These are phyloP conservation scores for Pichia sp. DNA, from an alignment of 1,139 yeast genomes.

Conservation along the genomic window DNA sequence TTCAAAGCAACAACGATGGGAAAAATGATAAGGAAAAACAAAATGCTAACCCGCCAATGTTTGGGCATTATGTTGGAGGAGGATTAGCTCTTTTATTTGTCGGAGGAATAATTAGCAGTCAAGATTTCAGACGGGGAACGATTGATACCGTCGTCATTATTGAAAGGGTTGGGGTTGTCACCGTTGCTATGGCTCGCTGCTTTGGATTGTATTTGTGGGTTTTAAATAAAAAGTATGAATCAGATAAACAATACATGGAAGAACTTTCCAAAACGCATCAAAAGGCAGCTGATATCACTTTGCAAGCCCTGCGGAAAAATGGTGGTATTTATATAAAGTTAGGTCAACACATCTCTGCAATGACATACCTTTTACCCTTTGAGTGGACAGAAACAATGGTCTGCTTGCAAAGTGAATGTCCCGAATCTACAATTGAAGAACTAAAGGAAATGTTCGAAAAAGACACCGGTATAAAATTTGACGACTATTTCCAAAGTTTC, in stretches of 20 bases:
- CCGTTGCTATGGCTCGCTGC: constrained; percentile 60
- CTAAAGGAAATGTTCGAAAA: constrained; percentile 58
- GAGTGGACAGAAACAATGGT: constrained; percentile 97
- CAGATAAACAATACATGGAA: constrained; percentile 45
- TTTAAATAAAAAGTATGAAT: constrained; percentile 41
- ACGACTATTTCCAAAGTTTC: constrained; percentile 64
- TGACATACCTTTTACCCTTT: constrained; percentile 81
- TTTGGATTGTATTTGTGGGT: constrained; percentile 59
- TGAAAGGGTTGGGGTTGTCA: constrained; percentile 59
- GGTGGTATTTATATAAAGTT: constrained; percentile 92
- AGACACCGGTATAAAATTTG: constrained; percentile 62
- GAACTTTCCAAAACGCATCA: constrained; percentile 65
- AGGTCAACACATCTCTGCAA: constrained; percentile 91
- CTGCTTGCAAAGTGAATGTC: constrained; percentile 89
- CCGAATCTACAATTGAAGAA: constrained; percentile 68
- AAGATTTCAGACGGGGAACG: constrained; percentile 20
- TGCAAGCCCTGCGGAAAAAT: constrained; percentile 73
- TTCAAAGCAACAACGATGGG: neutral
- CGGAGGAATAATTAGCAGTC: constrained; percentile 23
- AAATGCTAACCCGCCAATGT: constrained; percentile 3
- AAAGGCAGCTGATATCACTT: constrained; percentile 73
- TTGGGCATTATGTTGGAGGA: constrained; percentile 21
- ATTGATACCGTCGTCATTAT: constrained; percentile 35
- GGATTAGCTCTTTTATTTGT: constrained; percentile 20
- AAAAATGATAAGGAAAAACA: neutral